Conservation (phyloP, 1,284 basidiomycete genomes). For the Ceratobasidium papillatum region DNA sequence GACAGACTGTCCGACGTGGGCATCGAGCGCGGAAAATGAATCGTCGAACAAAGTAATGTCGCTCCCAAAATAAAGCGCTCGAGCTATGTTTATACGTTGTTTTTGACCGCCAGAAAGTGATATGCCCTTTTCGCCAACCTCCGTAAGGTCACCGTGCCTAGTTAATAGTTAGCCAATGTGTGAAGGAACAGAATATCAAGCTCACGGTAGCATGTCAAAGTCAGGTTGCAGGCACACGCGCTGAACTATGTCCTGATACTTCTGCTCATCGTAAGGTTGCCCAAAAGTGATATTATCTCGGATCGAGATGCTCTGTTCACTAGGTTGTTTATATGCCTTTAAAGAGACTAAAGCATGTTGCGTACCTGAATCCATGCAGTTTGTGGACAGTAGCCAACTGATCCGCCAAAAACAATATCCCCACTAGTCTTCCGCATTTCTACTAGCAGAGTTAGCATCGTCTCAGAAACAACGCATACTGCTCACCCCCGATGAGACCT, state of each 20-base stretch:
- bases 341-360: neutral
- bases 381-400: conserved; percentile 84
- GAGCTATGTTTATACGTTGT: conserved; percentile 78
- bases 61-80: conserved; percentile 85
- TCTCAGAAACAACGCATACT: conserved; percentile 54
- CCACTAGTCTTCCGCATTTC: conserved; percentile 73
- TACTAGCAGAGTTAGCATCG: neutral
- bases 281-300: conserved; percentile 89
- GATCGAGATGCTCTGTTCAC: conserved; percentile 48
- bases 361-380: conserved; percentile 83
- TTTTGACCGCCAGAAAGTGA: conserved; percentile 84
- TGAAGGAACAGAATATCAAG: conserved; percentile 72
- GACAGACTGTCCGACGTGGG: conserved; percentile 86
- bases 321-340: neutral
- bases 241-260: conserved; percentile 45
- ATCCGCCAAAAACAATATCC: conserved; percentile 68
- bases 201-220: conserved; percentile 79
- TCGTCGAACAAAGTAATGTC: conserved; percentile 90
- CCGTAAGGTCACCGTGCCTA: conserved; percentile 78
- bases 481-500: conserved; percentile 76
- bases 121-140: conserved; percentile 67
- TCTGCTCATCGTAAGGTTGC: conserved; percentile 74
- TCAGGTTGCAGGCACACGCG: conserved; percentile 72
- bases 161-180: conserved; percentile 3
- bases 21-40: conserved; percentile 79